Base-by-base conservation (phyloP, 1,284 basidiomycete species). In the Cystobasidium pallidum region DNA sequence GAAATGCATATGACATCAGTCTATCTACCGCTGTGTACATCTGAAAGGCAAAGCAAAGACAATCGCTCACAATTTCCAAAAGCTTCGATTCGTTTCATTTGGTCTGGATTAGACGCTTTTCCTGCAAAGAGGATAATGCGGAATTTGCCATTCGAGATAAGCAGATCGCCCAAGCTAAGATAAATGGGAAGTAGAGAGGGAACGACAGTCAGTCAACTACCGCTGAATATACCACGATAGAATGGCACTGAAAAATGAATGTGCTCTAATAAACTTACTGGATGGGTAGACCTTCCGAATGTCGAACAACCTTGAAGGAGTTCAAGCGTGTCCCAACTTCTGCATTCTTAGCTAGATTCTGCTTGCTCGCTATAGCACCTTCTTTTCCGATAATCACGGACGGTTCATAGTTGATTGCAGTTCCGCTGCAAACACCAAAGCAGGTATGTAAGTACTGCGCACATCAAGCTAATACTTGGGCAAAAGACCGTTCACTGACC, bases 371-470 rank as follows among this genome's bases (percentile, higher is more conserved):
- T 41, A 59, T 39, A 30, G 49, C 39, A 24, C 70, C 62, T 19
- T 66, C 72, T 51, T 77, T 77, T 24, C 66, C 77, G 17, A 77
- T 72, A 1, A 78, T 70, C 39, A 65, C n/a, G 26, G 76, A 78
- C 26, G 76, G 73, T 49, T 74, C 76, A 64, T 80, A 80, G 70
- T 78, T 72, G 68, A 80, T 78, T 8, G 77, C 76, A 73, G 78
- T 79, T 24, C 78, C 78, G 6, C 77, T 77, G 13, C 54, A 51
- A 30, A 57, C 11, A 10, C 51, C 3, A 21, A 61, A 61, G 11
- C 26, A 6, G 13, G 26, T 11, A 2, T 41, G 21, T 43, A 45
- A 55, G 58, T 39, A 24, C 15, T 21, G 55, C 30, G 13, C 36
- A 8, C n/a, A 21, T 34, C 57, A 6, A 8, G 7, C 11, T 4